Percentiles rank a stretch among this genome's conserved stretches.
Evolutionary conservation across 805 yeast genomes (phyloP).

Genomic region (Ogataea trehaloabstinens): DNA sequence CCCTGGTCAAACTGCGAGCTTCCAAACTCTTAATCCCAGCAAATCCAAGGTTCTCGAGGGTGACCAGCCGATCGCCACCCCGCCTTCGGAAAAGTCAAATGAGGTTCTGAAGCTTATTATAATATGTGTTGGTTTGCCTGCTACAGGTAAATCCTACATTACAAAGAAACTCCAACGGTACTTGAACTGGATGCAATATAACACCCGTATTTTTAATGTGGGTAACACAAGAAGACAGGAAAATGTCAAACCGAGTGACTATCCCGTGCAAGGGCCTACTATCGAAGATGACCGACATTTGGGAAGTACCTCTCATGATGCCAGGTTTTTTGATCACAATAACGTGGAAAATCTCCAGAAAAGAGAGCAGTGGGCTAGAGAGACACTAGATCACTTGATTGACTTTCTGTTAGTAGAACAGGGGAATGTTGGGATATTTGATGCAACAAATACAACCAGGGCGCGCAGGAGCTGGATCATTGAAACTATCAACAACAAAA

Average conservation of each 20-base stretch:
- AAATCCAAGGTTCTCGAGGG: constrained; percentile 1
- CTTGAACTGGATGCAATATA: constrained; percentile 59
- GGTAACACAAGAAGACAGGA: constrained; percentile 68
- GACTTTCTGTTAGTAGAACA: constrained; percentile 39
- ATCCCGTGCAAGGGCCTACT: constrained; percentile 36
- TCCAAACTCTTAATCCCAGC: constrained; percentile 13
- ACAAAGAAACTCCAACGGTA: constrained; percentile 62
- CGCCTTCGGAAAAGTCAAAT: constrained; percentile 15
- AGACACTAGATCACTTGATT: constrained; percentile 46
- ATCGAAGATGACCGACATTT: constrained; percentile 13
- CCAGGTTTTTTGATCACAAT: constrained; percentile 42
- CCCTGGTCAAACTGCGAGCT: constrained; percentile 26
- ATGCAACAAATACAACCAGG: constrained; percentile 57
- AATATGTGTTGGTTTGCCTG: constrained; percentile 75
- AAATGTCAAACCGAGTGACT: constrained; percentile 39
- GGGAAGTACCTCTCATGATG: constrained; percentile 35
- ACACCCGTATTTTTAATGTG: constrained; percentile 67
- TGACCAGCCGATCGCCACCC: constrained; percentile 1
- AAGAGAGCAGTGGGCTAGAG: constrained; percentile 52
- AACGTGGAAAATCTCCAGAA: constrained; percentile 41
- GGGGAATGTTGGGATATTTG: constrained; percentile 56
- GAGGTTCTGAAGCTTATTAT: constrained; percentile 52
- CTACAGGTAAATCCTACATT: constrained; percentile 72
- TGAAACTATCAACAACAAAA: constrained; percentile 34
- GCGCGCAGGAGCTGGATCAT: constrained; percentile 41